A percentile compares a stretch with the other conserved stretches of the same genome.
Conservation (phyloP, 2,329 filamentous ascomycete species). For the Cordyceps cateniannulata region DNA sequence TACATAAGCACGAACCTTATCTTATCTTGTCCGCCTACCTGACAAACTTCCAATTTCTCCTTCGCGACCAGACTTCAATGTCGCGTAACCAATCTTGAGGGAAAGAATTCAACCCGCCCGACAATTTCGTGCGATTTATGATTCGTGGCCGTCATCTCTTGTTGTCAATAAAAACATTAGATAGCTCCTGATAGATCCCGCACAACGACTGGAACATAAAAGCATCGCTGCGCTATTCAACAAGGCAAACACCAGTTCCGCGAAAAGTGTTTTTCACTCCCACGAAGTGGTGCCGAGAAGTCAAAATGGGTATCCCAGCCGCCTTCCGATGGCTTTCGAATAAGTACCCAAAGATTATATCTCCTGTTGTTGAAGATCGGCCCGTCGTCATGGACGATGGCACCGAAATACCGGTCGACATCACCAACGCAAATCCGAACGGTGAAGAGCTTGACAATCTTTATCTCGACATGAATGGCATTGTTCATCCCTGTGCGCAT, state of each 20-base stretch:
- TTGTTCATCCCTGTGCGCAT: conserved; percentile 97
- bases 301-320: conserved; percentile 85
- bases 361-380: conserved; percentile 78
- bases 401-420: conserved; percentile 75
- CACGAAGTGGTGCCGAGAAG: not conserved
- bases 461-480: conserved; percentile 99
- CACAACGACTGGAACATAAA: not conserved
- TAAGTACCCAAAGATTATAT: conserved; percentile 97
- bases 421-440: conserved; percentile 82
- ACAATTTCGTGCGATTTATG: not conserved
- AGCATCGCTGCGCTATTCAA: not conserved
- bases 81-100: not conserved
- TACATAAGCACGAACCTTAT: conserved; percentile 8
- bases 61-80: not conserved
- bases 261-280: not conserved
- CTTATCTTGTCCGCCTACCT: not conserved
- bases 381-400: conserved; percentile 77
- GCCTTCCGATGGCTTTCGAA: conserved; percentile 94
- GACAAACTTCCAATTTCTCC: not conserved
- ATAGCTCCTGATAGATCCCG: conserved; percentile 1
- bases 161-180: not conserved
- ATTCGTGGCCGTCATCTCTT: not conserved
- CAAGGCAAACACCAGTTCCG: not conserved
- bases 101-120: not conserved
- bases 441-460: conserved; percentile 97